Percentiles rank a stretch among this genome's conserved stretches.
phyloP scores from a whole-genome alignment of 2,329 filamentous ascomycete species.

The Diaporthe sp. region DNA sequence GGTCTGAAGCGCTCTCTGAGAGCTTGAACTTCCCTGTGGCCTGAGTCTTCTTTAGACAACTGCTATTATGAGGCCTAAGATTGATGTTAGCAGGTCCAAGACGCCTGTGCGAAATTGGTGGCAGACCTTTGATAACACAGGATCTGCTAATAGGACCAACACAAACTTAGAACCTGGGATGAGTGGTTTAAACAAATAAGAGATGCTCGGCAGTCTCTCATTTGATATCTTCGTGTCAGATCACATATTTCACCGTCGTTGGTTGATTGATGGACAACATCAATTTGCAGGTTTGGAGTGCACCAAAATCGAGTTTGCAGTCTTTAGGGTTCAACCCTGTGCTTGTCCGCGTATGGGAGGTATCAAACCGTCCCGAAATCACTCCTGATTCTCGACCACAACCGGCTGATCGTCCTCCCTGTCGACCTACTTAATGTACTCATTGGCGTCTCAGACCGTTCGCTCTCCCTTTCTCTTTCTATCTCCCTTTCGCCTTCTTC shows the following conservation, averaged over 20 bases:
- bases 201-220: neutral
- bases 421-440: slow-evolving; percentile 4
- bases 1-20: neutral
- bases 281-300: neutral
- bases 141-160: neutral
- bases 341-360: no score
- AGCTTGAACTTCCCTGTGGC: neutral
- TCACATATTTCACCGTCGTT: neutral
- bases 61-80: neutral
- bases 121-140: neutral
- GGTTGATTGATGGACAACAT: neutral
- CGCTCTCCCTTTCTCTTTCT: neutral
- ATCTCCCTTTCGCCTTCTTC: slow-evolving; percentile 21
- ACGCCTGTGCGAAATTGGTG: neutral
- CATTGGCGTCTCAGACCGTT: slow-evolving; percentile 25
- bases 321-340: slow-evolving; percentile 1
- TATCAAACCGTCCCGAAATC: neutral
- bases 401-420: slow-evolving; percentile 21
- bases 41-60: no score
- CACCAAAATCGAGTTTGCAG: neutral
- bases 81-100: neutral
- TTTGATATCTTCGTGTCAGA: neutral
- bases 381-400: slow-evolving; percentile 10
- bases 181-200: no score
- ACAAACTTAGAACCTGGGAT: no score